Conservation (phyloP, 2,329 filamentous ascomycete genomes). For the Aulographum hederae region DNA sequence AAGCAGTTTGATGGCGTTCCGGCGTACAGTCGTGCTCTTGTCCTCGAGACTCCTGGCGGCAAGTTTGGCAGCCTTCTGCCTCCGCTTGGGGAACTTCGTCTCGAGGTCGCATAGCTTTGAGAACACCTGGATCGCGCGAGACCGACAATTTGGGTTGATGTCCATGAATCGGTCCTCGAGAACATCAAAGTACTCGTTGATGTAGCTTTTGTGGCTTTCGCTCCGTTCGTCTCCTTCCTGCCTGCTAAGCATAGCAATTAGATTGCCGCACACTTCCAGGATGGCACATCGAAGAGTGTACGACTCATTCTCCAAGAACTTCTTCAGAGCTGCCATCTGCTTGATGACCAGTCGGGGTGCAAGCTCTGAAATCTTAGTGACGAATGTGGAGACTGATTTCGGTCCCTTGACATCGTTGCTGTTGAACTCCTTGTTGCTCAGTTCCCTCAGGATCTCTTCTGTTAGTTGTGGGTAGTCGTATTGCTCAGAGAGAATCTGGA, state of each 20-base stretch:
- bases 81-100: slow-evolving; percentile 83
- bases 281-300: slow-evolving; percentile 86
- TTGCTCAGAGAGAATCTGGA: slow-evolving; percentile 89
- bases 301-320: slow-evolving; percentile 91
- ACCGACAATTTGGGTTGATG: slow-evolving; percentile 89
- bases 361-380: slow-evolving; percentile 82
- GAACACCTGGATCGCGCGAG: slow-evolving; percentile 82
- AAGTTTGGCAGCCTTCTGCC: slow-evolving; percentile 73
- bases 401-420: slow-evolving; percentile 89
- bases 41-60: slow-evolving; percentile 83
- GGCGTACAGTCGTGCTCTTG: slow-evolving; percentile 91
- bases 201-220: slow-evolving; percentile 85
- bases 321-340: slow-evolving; percentile 89
- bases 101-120: slow-evolving; percentile 85
- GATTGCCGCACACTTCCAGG: slow-evolving; percentile 92
- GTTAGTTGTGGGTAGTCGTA: slow-evolving; percentile 94
- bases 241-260: slow-evolving; percentile 72
- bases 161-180: slow-evolving; percentile 92
- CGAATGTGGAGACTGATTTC: slow-evolving; percentile 88
- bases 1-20: slow-evolving; percentile 87
- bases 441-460: slow-evolving; percentile 81
- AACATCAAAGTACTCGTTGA: slow-evolving; percentile 94
- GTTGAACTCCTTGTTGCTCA: slow-evolving; percentile 97
- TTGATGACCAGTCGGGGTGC: slow-evolving; percentile 86
- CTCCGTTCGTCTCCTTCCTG: slow-evolving; percentile 58